Evolutionary conservation across 371 early-diverging fungal genomes (phyloP).

Genomic region (Batkoa obscura): DNA sequence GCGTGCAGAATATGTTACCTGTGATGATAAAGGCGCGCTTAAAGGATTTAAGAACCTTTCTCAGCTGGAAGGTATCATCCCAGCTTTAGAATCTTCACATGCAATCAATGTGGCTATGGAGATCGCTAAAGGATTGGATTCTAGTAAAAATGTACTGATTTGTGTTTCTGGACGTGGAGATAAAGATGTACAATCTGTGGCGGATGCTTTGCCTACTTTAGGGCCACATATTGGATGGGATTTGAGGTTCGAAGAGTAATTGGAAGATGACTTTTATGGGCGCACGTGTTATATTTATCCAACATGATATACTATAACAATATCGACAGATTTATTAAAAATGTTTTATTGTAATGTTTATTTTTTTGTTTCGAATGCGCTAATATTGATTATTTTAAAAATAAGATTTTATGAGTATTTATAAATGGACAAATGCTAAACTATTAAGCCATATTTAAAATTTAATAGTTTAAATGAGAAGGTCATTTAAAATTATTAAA

Average conservation of each 20-base stretch:
- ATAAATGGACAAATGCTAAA: too few relatives aligned
- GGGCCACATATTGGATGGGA: constrained; percentile 92
- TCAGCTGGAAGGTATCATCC: constrained; percentile 84
- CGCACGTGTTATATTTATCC: too few relatives aligned
- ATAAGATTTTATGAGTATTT: too few relatives aligned
- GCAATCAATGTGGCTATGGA: constrained; percentile 71
- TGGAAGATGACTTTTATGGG: too few relatives aligned
- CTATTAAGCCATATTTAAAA: too few relatives aligned
- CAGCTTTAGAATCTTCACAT: constrained; percentile 87
- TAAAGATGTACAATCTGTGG: constrained; percentile 90
- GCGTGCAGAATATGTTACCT: constrained; percentile 69
- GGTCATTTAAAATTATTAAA: too few relatives aligned
- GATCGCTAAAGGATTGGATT: constrained; percentile 48
- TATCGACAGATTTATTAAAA: too few relatives aligned
- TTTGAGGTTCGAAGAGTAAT: constrained; percentile 27
- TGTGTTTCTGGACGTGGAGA: constrained; percentile 91
- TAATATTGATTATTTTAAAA: too few relatives aligned
- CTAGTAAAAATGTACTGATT: constrained; percentile 67
- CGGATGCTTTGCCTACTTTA: constrained; percentile 69
- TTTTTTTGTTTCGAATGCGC: too few relatives aligned
- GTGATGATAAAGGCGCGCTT: constrained; percentile 70
- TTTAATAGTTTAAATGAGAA: too few relatives aligned
- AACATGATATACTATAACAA: too few relatives aligned
- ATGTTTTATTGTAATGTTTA: too few relatives aligned
- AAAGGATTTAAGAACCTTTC: constrained; percentile 71